These are phyloP conservation scores for Aspergillus sp. DNA, from an alignment of 2,329 filamentous ascomycete species.

Conservation along the genomic window DNA sequence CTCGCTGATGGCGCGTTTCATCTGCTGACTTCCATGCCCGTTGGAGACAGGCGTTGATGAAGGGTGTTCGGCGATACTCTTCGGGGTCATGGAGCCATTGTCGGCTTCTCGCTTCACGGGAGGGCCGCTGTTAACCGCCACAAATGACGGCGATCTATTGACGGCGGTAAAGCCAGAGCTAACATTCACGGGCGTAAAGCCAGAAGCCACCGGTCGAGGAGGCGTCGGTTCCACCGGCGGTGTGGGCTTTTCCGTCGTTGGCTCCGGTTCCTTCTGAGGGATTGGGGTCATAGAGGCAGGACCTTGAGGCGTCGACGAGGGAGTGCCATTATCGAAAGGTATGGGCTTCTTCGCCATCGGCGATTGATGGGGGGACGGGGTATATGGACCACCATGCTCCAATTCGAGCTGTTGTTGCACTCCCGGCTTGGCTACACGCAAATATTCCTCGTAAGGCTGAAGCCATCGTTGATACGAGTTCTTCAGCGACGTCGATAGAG, in stretches of 20 bases:
- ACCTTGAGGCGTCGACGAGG: conserved; percentile 54
- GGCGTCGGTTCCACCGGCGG: conserved; percentile 39
- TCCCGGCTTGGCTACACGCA: conserved; percentile 84
- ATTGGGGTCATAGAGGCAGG: conserved; percentile 65
- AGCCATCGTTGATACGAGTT: conserved; percentile 98
- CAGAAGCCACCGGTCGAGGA: conserved; percentile 41
- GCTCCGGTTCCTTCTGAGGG: conserved; percentile 47
- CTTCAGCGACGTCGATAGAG: conserved; percentile 92
- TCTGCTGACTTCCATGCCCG: conserved; percentile 52
- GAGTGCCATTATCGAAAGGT: conserved; percentile 43
- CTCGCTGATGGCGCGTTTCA: conserved; percentile 76
- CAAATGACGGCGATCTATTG: conserved; percentile 50
- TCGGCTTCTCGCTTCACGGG: conserved; percentile 54
- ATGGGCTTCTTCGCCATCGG: conserved; percentile 61
- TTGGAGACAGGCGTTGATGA: conserved; percentile 56
- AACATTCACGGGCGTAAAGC: conserved; percentile 73
- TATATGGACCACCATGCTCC: conserved; percentile 89
- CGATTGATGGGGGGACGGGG: conserved; percentile 70
- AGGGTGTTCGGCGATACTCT: conserved; percentile 62
- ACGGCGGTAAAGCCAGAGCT: conserved; percentile 59
- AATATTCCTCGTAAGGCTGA: conserved; percentile 92
- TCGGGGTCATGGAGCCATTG: conserved; percentile 58
- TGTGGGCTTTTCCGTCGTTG: conserved; percentile 32
- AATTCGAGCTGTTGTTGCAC: conserved; percentile 95
- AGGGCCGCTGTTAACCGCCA: conserved; percentile 40